Percentiles rank a stretch among this genome's conserved stretches.
Evolutionary conservation across 2,329 filamentous ascomycete genomes (phyloP).

Genomic region (Magnaporthales sp.): DNA sequence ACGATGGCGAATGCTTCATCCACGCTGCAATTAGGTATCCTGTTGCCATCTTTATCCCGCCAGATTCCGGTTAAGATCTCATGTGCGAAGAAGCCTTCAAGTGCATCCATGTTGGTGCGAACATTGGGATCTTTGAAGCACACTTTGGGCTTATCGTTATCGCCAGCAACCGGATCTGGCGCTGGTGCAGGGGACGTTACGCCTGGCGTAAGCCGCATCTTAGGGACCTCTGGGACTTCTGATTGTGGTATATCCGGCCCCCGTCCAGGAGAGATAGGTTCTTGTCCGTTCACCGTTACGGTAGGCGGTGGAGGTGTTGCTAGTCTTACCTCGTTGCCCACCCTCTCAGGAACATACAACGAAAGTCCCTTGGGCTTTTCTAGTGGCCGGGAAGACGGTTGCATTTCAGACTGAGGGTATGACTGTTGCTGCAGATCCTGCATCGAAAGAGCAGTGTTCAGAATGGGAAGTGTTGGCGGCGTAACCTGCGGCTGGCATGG

Average conservation of each 20-base stretch:
- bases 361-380: conserved; percentile 40
- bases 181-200: background rate
- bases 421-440: conserved; percentile 9
- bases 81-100: conserved; percentile 46
- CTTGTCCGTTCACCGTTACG: conserved; percentile 22
- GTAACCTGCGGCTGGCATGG: background rate
- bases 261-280: background rate
- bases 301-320: conserved; percentile 19
- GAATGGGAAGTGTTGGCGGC: background rate
- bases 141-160: conserved; percentile 1
- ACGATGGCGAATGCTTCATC: conserved; percentile 47
- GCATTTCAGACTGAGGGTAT: conserved; percentile 1
- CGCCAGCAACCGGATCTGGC: background rate
- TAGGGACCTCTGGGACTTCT: background rate
- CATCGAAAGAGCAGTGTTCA: background rate
- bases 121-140: conserved; percentile 27
- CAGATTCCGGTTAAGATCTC: conserved; percentile 41
- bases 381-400: background rate
- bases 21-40: conserved; percentile 32
- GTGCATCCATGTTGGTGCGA: conserved; percentile 46
- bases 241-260: background rate
- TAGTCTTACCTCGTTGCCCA: conserved; percentile 21
- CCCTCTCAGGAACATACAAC: conserved; percentile 46
- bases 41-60: conserved; percentile 37
- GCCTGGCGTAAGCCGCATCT: background rate